These are phyloP conservation scores for Eucalyptus polybractea DNA, from an alignment of 345 rosid genomes.

Conservation along the genomic window DNA sequence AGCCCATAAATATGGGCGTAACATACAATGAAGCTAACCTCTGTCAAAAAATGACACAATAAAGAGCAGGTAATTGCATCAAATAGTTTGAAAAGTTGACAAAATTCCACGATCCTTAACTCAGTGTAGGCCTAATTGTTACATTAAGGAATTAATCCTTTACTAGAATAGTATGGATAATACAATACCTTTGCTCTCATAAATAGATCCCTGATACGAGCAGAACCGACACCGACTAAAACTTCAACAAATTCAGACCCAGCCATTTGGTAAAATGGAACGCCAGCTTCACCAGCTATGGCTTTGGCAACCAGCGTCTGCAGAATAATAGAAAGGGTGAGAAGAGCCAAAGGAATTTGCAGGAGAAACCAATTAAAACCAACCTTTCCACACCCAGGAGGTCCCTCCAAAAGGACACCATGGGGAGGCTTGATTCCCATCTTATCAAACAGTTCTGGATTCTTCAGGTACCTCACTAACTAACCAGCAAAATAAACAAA, in stretches of 20 bases:
- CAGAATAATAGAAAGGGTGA: neutral
- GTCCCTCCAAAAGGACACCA: conserved; percentile 94
- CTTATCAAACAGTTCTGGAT: conserved; percentile 88
- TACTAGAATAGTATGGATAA: neutral
- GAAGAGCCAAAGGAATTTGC: neutral
- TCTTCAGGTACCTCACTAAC: conserved; percentile 93
- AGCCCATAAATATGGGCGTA: neutral
- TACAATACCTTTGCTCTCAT: conserved; percentile 80
- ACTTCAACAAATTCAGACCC: conserved; percentile 97
- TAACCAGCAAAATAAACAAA: conserved; percentile 6
- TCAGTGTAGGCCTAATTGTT: neutral
- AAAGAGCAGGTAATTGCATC: neutral
- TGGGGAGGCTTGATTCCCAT: conserved; percentile 96
- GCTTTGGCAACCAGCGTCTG: conserved; percentile 97
- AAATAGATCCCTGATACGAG: conserved; percentile 91
- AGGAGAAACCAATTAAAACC: neutral
- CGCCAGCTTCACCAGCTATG: conserved; percentile 97
- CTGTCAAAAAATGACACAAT: neutral
- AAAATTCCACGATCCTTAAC: neutral
- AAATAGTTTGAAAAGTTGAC: neutral
- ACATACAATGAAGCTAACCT: neutral
- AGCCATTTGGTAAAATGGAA: conserved; percentile 97
- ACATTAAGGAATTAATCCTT: neutral
- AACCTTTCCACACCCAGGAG: conserved; percentile 98
- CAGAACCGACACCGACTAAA: conserved; percentile 95